Conservation (phyloP, 2,329 filamentous ascomycete genomes). For the Calcarisporium arbuscula region DNA sequence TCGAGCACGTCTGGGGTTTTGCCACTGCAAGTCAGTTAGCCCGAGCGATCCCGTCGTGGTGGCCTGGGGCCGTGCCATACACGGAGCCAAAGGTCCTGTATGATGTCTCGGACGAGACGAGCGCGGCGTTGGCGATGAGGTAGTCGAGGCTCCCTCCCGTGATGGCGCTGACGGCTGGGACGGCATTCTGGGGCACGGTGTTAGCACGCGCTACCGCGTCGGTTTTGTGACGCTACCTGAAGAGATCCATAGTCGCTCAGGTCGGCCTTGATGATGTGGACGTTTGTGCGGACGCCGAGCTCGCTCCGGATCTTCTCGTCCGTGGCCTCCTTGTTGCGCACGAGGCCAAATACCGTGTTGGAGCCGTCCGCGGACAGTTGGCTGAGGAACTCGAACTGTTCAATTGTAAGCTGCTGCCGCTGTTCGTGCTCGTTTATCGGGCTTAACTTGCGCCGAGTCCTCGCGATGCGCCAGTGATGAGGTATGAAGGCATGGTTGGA, state of each 20-base stretch:
- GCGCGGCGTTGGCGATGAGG: constrained; percentile 43
- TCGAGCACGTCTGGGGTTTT: too few relatives aligned
- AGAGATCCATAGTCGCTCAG: constrained; percentile 32
- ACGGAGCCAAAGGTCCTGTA: constrained; percentile 28
- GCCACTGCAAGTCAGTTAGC: too few relatives aligned
- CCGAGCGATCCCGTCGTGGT: too few relatives aligned
- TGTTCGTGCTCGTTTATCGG: too few relatives aligned
- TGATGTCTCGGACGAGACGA: constrained; percentile 20
- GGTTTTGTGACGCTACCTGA: constrained; percentile 18
- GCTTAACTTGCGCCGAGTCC: too few relatives aligned
- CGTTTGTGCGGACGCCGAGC: constrained; percentile 29
- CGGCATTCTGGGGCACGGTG: too few relatives aligned
- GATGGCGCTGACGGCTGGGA: too few relatives aligned
- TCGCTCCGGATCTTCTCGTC: constrained; percentile 36
- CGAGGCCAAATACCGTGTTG: constrained; percentile 42
- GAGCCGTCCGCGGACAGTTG: constrained; percentile 34
- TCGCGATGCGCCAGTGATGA: too few relatives aligned
- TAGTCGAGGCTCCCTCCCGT: constrained; percentile 38
- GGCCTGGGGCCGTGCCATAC: constrained; percentile 27
- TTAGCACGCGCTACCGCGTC: too few relatives aligned
- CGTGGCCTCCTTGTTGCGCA: constrained; percentile 37
- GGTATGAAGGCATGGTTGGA: too few relatives aligned
- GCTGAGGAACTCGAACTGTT: constrained; percentile 45
- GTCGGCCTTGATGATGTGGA: constrained; percentile 41
- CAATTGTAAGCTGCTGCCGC: too few relatives aligned